phyloP scores from a whole-genome alignment of 2,329 filamentous ascomycete species.

The Botryotinia narcissicola region DNA sequence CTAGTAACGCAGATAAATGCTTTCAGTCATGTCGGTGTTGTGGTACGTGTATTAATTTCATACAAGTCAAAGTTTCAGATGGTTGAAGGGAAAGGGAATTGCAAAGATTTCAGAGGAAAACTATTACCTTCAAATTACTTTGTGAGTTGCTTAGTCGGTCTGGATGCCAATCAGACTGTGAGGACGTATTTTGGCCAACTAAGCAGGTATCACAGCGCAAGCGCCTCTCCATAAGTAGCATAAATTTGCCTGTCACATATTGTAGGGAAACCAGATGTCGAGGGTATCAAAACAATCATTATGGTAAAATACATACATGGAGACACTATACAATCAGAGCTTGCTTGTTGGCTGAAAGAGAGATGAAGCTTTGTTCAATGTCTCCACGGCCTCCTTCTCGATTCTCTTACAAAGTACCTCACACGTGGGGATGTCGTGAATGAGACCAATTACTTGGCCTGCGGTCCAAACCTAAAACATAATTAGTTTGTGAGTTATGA shows the following conservation, averaged over 20 bases:
- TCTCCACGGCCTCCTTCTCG: constrained; percentile 70
- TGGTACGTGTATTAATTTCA: not conserved
- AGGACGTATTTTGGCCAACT: not conserved
- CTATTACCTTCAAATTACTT: not conserved
- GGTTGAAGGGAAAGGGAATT: not conserved
- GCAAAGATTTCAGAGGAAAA: not conserved
- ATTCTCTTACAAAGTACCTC: constrained; percentile 67
- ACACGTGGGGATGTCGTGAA: constrained; percentile 80
- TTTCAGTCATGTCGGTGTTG: not conserved
- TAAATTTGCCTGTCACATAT: not conserved
- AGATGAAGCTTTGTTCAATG: constrained; percentile 57
- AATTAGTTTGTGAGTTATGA: constrained; percentile 12
- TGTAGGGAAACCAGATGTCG: not conserved
- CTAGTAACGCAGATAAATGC: not conserved
- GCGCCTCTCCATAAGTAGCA: not conserved
- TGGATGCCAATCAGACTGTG: not conserved
- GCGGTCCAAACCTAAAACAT: constrained; percentile 84
- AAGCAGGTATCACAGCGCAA: constrained; percentile 1
- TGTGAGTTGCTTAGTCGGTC: not conserved
- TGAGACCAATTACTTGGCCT: constrained; percentile 88
- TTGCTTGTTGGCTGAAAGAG: constrained; percentile 58
- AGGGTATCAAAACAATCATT: constrained; percentile 13
- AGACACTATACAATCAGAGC: constrained; percentile 32
- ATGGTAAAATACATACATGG: constrained; percentile 16
- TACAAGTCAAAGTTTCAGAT: not conserved